Evolutionary conservation across 1,139 yeast species (phyloP), one percentile per base, ranked within the genome.

Genomic region (Ogataea hybrid): DNA sequence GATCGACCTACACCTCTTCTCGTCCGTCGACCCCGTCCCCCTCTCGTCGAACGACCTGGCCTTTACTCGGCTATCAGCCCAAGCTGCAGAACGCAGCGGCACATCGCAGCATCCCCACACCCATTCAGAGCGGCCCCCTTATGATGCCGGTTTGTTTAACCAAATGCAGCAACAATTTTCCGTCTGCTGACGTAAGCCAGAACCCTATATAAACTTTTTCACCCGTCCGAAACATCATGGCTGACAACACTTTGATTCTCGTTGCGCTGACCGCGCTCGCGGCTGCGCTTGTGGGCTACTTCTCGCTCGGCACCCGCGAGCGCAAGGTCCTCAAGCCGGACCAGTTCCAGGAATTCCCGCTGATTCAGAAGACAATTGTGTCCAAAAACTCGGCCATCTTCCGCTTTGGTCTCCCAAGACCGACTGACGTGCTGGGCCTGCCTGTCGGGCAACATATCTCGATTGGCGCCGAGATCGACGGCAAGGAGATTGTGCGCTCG

Each of bases 361-460:
- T 92, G 60, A 77, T 86, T 53, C 81, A 83, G 62, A 90, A 87
- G 69, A 82, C 84, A 12, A 75, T 81, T 35, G 71, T 92, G 16
- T 76, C 88, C 29, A 95, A 86, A 64, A 89, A 90, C 65, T 75
- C 96, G 11, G 88, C 94, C 42, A 69, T 88, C 46, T 90, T 86
- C 66, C 77, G 94, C 59, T 89, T 92, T 60, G 90, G 86, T 3
- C 77, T 92, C 56, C 96, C 96, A 41, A 74, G 75, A 49, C 73
- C 83, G 30, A 72, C 79, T 38, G 94, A 86, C 62, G 71, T 80
- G 39, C 75, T 92, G 49, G 97, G 97, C 6, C 75, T 92, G 54
- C 97, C 97, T 43, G 85, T 89, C 60, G 98, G 98, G 42, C 97
- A 92, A 69, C 96, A 89, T 62, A 82, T 89, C 58, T 76, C 86